Base-by-base conservation (phyloP, 129 eudicot species). In the Mikania micrantha region DNA sequence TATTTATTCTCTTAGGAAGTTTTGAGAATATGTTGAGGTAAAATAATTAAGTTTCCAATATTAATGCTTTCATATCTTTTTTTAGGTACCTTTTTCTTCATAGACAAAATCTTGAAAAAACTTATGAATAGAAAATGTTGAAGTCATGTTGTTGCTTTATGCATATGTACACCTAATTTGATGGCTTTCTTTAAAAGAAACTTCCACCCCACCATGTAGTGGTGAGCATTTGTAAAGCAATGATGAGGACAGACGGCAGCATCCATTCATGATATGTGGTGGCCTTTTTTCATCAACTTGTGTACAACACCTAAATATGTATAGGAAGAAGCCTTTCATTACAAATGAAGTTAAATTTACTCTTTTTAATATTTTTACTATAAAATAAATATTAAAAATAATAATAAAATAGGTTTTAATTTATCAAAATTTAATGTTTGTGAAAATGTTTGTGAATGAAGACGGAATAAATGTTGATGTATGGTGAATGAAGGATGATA, bases 141-240 rank as follows among this genome's bases (percentile, higher is more conserved):
- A 32, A 67, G 6, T 29, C 25, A 21, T 31, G 32, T 66, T 5
- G 49, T 50, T 20, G 61, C 62, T 68, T 50, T 52, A 68, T 24
- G 63, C 50, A 52, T 34, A 68, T 52, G 73, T 29, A 56, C 74
- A 69, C 74, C 74, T 69, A 53, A 36, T 69, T 69, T 50, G 50
- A 24, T 52, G 16, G 21, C 62, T 50, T 52, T 68, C 9, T 34
- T 4, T n/a, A 21, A 69, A 69, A 54, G 15, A 8, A 38, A 41
- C 22, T 34, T 13, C 31, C 44, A 38, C 56, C 66, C 61, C 67
- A 70, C 47, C 50, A 57, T 64, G 47, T 66, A 74, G 78, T 71
- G 66, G 78, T 50, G 71, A 56, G 66, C 78, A 64, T 49, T 74
- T 65, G 28, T 22, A 64, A 74, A 34, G 35, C 66, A 38, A 74